Base-by-base conservation (phyloP, 495 filamentous ascomycete species). In the Bombardia bombarda region DNA sequence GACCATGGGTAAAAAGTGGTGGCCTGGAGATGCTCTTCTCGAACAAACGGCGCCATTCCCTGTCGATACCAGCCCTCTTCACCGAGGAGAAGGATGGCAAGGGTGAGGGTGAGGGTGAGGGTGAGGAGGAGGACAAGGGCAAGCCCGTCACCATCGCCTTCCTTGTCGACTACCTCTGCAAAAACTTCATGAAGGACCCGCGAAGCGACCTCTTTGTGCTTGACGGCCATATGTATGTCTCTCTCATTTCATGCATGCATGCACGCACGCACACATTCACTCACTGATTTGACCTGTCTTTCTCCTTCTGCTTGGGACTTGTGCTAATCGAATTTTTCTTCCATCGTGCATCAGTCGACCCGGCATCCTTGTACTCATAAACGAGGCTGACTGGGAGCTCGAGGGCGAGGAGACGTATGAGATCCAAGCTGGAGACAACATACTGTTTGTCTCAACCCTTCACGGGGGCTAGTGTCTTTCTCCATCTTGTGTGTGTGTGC, bases 381-480 rank as follows among this genome's bases (percentile, higher is more conserved):
- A 99, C 60, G 90, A 99, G 52, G 83, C 86, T 32, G 92, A 99
- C 58, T 99, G 92, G 92, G 90, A 96, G 65, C 77, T 99, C 12
- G 93, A 97, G 64, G 92, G 90, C 7, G 90, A 96, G 63, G 88
- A 89, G 50, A 74, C 72, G 43, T 97, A 95, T 60, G 81, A 87
- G 56, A 69, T 97, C 42, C 80, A 90, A 62, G 57, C 69, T 18
- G 73, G 78, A 19, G 92, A 99, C 65, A 90, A 85, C 53, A 84
- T 99, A 56, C 69, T 96, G 38, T 99, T 99, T 62, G 90, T 99
- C 38, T 95, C 88, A 40, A 99, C 92, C n/a, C 72, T 99, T 23
- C 92, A 99, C 62, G 92, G 92, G 21, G 92, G 92, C 44, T 94
- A 73, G 52, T 31, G n/a, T n/a, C n/a, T n/a, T n/a, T n/a, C n/a